phyloP scores from a whole-genome alignment of 306 rosid species.

The Quercus agrifolia region DNA sequence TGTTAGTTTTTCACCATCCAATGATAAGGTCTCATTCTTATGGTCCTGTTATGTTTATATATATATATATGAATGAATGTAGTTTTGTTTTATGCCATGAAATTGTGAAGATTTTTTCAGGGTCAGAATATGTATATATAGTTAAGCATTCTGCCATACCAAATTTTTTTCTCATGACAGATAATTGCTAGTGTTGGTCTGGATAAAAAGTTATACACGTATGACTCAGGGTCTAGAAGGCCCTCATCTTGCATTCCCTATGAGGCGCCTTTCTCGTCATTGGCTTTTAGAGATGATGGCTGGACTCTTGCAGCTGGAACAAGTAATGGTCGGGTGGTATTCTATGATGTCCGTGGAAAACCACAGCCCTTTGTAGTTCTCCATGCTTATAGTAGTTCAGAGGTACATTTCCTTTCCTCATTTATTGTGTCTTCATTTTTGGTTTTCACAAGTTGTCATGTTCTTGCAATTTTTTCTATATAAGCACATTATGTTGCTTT shows the following conservation, averaged over 20 bases:
- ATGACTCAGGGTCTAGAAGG: constrained; percentile 84
- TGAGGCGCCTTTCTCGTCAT: constrained; percentile 89
- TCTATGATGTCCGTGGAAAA: constrained; percentile 95
- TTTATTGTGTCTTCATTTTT: neutral
- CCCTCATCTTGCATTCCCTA: constrained; percentile 76
- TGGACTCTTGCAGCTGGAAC: constrained; percentile 96
- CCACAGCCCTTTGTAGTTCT: constrained; percentile 91
- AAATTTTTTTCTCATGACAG: constrained; percentile 48
- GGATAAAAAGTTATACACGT: constrained; percentile 91
- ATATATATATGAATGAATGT: constrained; percentile 1
- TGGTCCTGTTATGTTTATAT: constrained; percentile 13
- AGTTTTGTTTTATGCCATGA: constrained; percentile 19
- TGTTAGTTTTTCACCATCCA: constrained; percentile 93
- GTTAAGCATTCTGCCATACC: constrained; percentile 22
- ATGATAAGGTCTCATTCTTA: constrained; percentile 74
- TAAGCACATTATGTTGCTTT: neutral
- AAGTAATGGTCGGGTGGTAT: constrained; percentile 90
- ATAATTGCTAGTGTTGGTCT: constrained; percentile 91
- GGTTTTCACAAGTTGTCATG: neutral
- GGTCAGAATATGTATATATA: constrained; percentile 6
- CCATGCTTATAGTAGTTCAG: constrained; percentile 70
- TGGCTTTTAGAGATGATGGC: constrained; percentile 95
- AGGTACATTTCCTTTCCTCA: constrained; percentile 26
- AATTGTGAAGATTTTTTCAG: constrained; percentile 17
- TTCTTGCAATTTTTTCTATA: neutral